phyloP scores from a whole-genome alignment of 768 basidiomycete species.

The Suillus alpinus region DNA sequence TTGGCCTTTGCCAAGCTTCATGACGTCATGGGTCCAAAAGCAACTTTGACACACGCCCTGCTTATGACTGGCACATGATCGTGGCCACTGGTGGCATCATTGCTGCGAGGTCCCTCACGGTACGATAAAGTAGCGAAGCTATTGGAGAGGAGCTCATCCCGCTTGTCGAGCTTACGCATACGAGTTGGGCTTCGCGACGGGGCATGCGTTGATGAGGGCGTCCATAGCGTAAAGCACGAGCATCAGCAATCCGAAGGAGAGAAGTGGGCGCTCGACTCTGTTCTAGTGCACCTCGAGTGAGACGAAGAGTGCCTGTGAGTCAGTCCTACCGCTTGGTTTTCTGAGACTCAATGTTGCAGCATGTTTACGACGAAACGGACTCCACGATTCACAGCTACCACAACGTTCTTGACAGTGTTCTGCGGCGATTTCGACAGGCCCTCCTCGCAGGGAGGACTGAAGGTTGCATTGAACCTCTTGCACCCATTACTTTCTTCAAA shows the following conservation, averaged over 20 bases:
- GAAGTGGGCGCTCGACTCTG: constrained; percentile 25
- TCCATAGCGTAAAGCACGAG: constrained; percentile 12
- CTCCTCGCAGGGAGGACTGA: constrained; percentile 68
- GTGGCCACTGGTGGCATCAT: no score
- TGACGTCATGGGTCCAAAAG: constrained; percentile 53
- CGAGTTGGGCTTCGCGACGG: no score
- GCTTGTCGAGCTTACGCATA: constrained; percentile 19
- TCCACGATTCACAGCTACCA: no score
- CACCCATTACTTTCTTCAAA: constrained; percentile 75
- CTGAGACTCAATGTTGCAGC: no score
- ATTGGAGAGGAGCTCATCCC: constrained; percentile 20
- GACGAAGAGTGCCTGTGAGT: no score
- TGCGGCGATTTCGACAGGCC: no score
- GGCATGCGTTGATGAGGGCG: constrained; percentile 46
- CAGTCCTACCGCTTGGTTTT: no score
- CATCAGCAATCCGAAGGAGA: constrained; percentile 13
- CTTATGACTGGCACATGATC: constrained; percentile 33
- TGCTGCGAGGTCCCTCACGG: background rate
- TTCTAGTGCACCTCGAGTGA: constrained; percentile 39
- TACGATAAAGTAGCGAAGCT: constrained; percentile 1
- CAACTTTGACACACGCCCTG: constrained; percentile 47
- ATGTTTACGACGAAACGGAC: no score
- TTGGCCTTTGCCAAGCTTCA: constrained; percentile 58
- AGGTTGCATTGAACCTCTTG: constrained; percentile 76
- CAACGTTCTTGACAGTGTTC: no score